These are phyloP conservation scores for Pseudomassariella vexata DNA, from an alignment of 2,329 filamentous ascomycete species.

Conservation along the genomic window DNA sequence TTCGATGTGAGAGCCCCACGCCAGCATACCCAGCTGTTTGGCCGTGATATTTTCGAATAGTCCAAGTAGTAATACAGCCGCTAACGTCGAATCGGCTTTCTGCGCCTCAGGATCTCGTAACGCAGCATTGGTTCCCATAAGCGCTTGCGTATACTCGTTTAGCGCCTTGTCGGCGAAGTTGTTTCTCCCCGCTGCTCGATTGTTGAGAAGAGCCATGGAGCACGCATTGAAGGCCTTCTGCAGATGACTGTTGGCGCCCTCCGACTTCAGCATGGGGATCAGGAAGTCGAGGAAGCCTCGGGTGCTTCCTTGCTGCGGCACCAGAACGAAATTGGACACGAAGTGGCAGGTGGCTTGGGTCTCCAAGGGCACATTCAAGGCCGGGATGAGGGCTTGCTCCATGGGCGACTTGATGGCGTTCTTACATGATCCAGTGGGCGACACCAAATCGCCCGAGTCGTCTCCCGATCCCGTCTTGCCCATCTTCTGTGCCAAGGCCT, in stretches of 20 bases:
- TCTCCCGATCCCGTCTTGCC: conserved; percentile 15
- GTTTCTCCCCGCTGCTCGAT: conserved; percentile 33
- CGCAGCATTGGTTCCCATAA: conserved; percentile 46
- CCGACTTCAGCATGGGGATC: conserved; percentile 45
- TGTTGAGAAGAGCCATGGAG: conserved; percentile 50
- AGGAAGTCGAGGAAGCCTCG: conserved; percentile 56
- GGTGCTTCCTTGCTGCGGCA: conserved; percentile 43
- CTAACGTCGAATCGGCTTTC: conserved; percentile 52
- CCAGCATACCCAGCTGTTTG: conserved; percentile 46
- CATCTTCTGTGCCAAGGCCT: conserved; percentile 32
- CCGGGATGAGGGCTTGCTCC: conserved; percentile 23
- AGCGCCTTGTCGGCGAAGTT: conserved; percentile 36
- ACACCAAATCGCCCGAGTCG: conserved; percentile 11
- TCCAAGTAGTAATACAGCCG: conserved; percentile 53
- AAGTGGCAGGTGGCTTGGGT: conserved; percentile 55
- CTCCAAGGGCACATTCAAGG: conserved; percentile 42
- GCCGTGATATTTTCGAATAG: conserved; percentile 57
- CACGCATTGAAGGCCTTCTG: conserved; percentile 54
- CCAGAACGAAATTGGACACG: conserved; percentile 53
- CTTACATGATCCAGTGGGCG: conserved; percentile 17
- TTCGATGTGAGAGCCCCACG: conserved; percentile 60
- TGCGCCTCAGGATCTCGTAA: conserved; percentile 43
- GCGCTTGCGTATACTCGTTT: conserved; percentile 48
- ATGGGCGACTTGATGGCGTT: conserved; percentile 13
- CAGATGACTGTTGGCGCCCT: conserved; percentile 40